Evolutionary conservation across 805 yeast species (phyloP).

Genomic region (Hermanozyma aechmeae): DNA sequence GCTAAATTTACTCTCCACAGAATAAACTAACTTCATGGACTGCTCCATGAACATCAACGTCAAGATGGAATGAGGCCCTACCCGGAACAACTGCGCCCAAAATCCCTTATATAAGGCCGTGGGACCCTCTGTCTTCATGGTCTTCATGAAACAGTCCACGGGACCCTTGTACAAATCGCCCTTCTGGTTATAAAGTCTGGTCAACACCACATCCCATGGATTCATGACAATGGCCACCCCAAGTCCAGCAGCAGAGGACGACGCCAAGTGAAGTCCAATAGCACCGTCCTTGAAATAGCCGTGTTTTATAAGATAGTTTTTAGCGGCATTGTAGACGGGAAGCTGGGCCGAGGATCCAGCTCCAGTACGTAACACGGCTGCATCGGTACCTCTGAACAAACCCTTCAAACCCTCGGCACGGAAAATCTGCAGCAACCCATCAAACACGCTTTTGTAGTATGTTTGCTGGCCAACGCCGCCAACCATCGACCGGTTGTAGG

Average conservation of each 20-base stretch:
- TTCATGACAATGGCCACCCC: conserved; percentile 96
- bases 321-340: conserved; percentile 79
- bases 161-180: conserved; percentile 83
- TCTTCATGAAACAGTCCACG: conserved; percentile 79
- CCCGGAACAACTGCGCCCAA: conserved; percentile 82
- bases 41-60: conserved; percentile 94
- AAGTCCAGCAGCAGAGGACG: conserved; percentile 74
- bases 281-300: conserved; percentile 54
- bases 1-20: conserved; percentile 16
- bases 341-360: conserved; percentile 93
- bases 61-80: conserved; percentile 90
- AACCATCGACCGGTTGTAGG: conserved; percentile 49
- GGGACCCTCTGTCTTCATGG: conserved; percentile 76
- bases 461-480: conserved; percentile 83
- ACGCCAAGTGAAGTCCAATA: conserved; percentile 51
- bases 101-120: conserved; percentile 90
- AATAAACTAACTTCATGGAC: conserved; percentile 54
- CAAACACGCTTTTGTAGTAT: conserved; percentile 58
- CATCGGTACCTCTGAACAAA: conserved; percentile 83
- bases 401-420: conserved; percentile 68
- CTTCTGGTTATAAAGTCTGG: conserved; percentile 91
- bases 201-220: conserved; percentile 93
- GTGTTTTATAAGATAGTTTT: conserved; percentile 47
- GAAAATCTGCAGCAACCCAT: conserved; percentile 60
- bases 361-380: conserved; percentile 91